phyloP scores from a whole-genome alignment of 2,329 filamentous ascomycete genomes.

The Exophiala xenobiotica region DNA sequence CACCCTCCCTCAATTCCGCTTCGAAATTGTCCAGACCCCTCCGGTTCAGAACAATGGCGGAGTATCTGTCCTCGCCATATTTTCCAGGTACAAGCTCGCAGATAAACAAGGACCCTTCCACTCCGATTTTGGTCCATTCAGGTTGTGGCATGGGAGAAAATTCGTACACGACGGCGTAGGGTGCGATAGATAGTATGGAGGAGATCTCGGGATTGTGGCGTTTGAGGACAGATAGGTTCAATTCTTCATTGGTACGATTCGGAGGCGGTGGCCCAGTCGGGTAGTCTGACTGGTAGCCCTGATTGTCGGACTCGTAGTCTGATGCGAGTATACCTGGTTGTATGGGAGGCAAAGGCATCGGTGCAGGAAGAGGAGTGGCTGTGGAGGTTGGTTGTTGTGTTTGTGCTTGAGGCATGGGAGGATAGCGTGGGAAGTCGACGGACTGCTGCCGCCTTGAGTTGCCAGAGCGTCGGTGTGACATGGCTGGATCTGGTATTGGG shows the following conservation, averaged over 20 bases:
- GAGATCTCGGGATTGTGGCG: conserved; percentile 75
- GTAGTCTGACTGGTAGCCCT: conserved; percentile 46
- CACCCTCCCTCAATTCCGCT: conserved; percentile 57
- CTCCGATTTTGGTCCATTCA: conserved; percentile 79
- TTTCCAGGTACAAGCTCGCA: conserved; percentile 59
- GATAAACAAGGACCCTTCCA: conserved; percentile 87
- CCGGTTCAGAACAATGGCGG: conserved; percentile 71
- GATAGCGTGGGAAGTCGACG: conserved; percentile 30
- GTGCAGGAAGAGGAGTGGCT: conserved; percentile 7
- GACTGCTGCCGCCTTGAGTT: conserved; percentile 29
- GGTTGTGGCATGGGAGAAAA: conserved; percentile 62
- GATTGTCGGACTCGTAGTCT: conserved; percentile 68
- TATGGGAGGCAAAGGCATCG: conserved; percentile 1
- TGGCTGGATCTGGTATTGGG: conserved; percentile 6
- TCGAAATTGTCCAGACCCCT: conserved; percentile 69
- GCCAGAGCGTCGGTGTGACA: conserved; percentile 26
- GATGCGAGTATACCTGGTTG: conserved; percentile 29
- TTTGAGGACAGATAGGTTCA: conserved; percentile 81
- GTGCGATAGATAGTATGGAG: conserved; percentile 74
- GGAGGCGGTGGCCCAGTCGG: conserved; percentile 44
- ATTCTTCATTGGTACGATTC: conserved; percentile 71
- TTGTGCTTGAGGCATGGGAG: conserved; percentile 23
- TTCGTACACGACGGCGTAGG: conserved; percentile 82
- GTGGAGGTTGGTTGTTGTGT: conserved; percentile 10
- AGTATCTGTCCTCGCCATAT: conserved; percentile 50